These are phyloP conservation scores for Tulasnella calospora DNA, from an alignment of 768 basidiomycete species.

Conservation along the genomic window DNA sequence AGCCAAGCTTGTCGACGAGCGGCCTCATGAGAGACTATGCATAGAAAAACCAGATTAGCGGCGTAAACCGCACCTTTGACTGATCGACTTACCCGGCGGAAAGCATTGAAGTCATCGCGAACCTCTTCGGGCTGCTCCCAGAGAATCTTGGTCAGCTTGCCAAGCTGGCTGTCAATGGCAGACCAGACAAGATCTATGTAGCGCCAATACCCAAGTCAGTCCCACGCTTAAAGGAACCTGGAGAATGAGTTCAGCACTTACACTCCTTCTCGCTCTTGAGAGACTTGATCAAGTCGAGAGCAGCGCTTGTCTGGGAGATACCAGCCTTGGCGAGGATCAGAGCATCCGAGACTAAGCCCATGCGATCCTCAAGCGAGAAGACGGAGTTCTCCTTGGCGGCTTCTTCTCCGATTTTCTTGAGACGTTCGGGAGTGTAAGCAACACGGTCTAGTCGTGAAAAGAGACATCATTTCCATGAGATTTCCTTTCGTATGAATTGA, in stretches of 20 bases:
- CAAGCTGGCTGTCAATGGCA: conserved; percentile 56
- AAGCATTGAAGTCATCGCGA: conserved; percentile 50
- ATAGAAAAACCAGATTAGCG: background rate
- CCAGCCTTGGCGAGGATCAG: conserved; percentile 79
- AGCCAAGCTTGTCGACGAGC: conserved; percentile 72
- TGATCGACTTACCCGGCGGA: conserved; percentile 49
- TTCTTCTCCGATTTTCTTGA: conserved; percentile 72
- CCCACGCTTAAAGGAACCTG: conserved; percentile 23
- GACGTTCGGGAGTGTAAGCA: conserved; percentile 72
- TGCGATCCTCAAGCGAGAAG: conserved; percentile 79
- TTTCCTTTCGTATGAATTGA: conserved; percentile 5
- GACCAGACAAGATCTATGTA: conserved; percentile 76
- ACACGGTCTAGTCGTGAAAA: conserved; percentile 61
- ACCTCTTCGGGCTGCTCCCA: conserved; percentile 67
- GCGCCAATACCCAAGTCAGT: background rate
- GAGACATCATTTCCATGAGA: conserved; percentile 9
- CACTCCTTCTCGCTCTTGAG: conserved; percentile 74
- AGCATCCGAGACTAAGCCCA: conserved; percentile 82
- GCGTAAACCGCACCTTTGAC: background rate
- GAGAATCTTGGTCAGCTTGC: conserved; percentile 59
- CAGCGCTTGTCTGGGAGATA: conserved; percentile 66
- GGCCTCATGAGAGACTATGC: conserved; percentile 51
- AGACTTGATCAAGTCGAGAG: conserved; percentile 64
- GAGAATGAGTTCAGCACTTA: conserved; percentile 36
- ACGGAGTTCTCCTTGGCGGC: conserved; percentile 60